Evolutionary conservation across 2,329 filamentous ascomycete genomes (phyloP).

Genomic region (Exophiala sp.): DNA sequence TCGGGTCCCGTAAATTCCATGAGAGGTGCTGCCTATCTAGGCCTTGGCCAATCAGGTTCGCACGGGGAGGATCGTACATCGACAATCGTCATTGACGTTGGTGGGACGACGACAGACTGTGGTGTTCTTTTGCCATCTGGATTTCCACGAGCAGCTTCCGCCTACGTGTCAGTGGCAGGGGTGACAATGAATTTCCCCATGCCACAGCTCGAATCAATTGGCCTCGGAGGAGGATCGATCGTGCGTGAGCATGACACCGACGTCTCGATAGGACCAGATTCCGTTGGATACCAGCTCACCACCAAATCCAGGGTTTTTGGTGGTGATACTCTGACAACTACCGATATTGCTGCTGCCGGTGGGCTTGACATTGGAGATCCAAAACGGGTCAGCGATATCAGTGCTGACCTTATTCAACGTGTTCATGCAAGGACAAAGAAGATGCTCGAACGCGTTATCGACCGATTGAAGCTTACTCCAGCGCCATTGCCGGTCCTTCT

Average conservation of each 20-base stretch:
- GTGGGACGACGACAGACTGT: slow-evolving; percentile 58
- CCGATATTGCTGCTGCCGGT: slow-evolving; percentile 44
- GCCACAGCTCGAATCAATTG: slow-evolving; percentile 55
- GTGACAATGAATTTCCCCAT: slow-evolving; percentile 59
- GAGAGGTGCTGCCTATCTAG: slow-evolving; percentile 55
- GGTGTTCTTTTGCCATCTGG: slow-evolving; percentile 56
- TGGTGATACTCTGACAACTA: slow-evolving; percentile 51
- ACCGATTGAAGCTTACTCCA: slow-evolving; percentile 56
- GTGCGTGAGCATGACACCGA: slow-evolving; percentile 32
- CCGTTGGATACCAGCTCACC: slow-evolving; percentile 52
- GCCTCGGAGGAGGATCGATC: slow-evolving; percentile 54
- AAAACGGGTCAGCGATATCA: slow-evolving; percentile 22
- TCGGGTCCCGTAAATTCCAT: slow-evolving; percentile 64
- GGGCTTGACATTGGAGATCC: slow-evolving; percentile 28
- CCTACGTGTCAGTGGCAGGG: slow-evolving; percentile 56
- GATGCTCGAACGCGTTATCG: slow-evolving; percentile 52
- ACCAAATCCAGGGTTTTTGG: slow-evolving; percentile 52
- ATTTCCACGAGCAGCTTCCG: slow-evolving; percentile 57
- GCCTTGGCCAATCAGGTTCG: slow-evolving; percentile 44
- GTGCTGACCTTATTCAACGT: slow-evolving; percentile 35
- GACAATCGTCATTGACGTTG: slow-evolving; percentile 57
- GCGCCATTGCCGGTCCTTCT: slow-evolving; percentile 50
- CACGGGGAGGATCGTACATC: slow-evolving; percentile 24
- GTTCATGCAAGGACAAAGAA: slow-evolving; percentile 39
- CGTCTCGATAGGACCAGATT: slow-evolving; percentile 53